Base-by-base conservation (phyloP, 345 rosid species). In the Alliaria petiolata region DNA sequence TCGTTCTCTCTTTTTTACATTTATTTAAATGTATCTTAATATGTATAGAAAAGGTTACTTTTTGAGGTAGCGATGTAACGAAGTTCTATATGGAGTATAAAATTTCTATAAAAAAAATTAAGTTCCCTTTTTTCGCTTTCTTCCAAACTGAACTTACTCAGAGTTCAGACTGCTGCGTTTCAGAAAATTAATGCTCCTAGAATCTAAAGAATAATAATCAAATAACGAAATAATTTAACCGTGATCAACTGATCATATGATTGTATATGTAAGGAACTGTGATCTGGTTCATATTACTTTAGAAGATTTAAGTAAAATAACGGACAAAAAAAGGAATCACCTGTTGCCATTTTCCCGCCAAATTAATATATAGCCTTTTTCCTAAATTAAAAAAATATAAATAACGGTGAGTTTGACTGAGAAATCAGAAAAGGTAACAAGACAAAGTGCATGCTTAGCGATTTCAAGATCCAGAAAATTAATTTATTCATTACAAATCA, bases 141-240 rank as follows among this genome's bases (percentile, higher is more conserved):
- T 79, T 76, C 71, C 56, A 62, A 71, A 76, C 83, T 75, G 78
- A 62, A 69, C 59, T 39, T 47, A 58, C 73, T 70, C 79, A 74
- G 80, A 71, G 73, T 60, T 81, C 78, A 75, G 82, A 69, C 72
- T 76, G 65, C 43, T 45, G 38, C 45, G 33, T 53, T 68, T 75
- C 53, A 65, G 56, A 65, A 61, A 75, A 15, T 68, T 36, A 75
- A 75, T 75, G 79, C 70, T 44, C 70, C 33, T 14, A 76, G 65
- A 69, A 76, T 76, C 75, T 69, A 76, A 56, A 38, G 70, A 35
- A 69, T 40, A 63, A 62, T 62, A 69, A 62, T 69, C 65, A 75
- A 75, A 53, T 53, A 26, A 44, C 44, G n/a, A 75, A 68, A 61
- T 54, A 22, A 45, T 60, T 52, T 69, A 43, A 43, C 50, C 44